Evolutionary conservation across 108 stramenopile species (phyloP), one percentile per base, ranked within the genome.

Genomic region (Bacterosira constricta): DNA sequence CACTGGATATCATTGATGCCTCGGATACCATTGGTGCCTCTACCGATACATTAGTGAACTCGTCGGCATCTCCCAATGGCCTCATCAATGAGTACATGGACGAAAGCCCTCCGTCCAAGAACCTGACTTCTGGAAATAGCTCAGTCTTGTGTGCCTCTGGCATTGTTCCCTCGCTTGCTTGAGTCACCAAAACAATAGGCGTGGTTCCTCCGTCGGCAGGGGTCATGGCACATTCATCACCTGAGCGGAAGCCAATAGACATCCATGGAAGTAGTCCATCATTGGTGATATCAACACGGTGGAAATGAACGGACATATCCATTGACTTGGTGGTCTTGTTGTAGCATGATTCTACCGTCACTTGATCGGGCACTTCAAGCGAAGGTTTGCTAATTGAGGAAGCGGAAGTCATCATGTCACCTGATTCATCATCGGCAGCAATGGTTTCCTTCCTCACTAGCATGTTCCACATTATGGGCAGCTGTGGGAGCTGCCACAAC

Each of bases 261-360:
- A 83, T 67, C 82, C 82, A 83, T 3, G 82, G 82, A 18, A 83
- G 53, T 12, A 34, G 36, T 20, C 71, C 77, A 17, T 54, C 59
- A 23, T 39, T 3, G 26, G 77, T 57, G 6, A 73, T 34, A 25
- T 55, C 61, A 23, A 83, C 45, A n/a, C 55, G 77, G 25, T 41
- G 36, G 32, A 54, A 79, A 32, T 70, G 47, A 30, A 83, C 52
- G 23, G 71, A 49, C 41, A 83, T 30, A 39, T 75, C 77, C 10
- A 83, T 59, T 0, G 62, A 39, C 9, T 75, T 73, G 39, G 56
- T 62, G n/a, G 35, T 27, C 6, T 73, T 65, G 35, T 83, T 64
- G 46, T 71, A 79, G 34, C 82, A 83, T 18, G 75, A 76, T 37
- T 75, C 73, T 29, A 75, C 73, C 26, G 57, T 66, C 4, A 38